Base-by-base conservation (phyloP, 495 filamentous ascomycete species). In the Glonium stellatum region DNA sequence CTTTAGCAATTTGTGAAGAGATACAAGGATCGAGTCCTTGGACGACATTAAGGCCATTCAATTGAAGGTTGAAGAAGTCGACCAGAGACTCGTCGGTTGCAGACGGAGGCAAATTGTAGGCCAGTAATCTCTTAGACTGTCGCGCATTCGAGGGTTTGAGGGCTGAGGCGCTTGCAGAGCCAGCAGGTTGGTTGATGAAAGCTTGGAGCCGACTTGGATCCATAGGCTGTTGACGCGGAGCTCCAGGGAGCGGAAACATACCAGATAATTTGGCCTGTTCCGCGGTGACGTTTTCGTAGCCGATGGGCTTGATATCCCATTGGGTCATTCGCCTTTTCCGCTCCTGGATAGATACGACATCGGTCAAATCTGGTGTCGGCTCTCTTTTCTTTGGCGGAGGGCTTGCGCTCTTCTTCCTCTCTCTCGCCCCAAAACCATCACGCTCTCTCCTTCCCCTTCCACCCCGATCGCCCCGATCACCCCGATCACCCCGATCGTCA, bases 301-400 rank as follows among this genome's bases (percentile, higher is more conserved):
- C 92, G 21, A 90, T 89, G 12, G 93, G 93, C 77, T 97, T 99
- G 72, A 99, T 96, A 71, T 99, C 93, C 93, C 93, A 99, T 72
- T 97, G 95, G 31, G 91, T 97, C 77, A 97, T 75, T 55, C 93
- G 85, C 65, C 93, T 85, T 79, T 89, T 90, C 57, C 92, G 85
- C 65, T 90, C 84, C 55, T 88, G 77, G 55, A 99, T 77, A 9
- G 89, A 82, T 25, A 84, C 76, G 59, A 90, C 77, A 67, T 95
- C 85, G 60, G 92, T 96, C 71, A 99, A 77, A 74, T 99, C 95
- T 23, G 93, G 95, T 0, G 93, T 97, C 22, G 92, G 88, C 72
- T 97, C 93, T 69, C 86, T 85, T 80, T 93, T 93, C 76, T 92
- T 93, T 4, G 87, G 82, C 10, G 85, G 85, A 48, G 93, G 90